phyloP scores from a whole-genome alignment of 1,284 basidiomycete species.

The Ustilago vetiveriae region DNA sequence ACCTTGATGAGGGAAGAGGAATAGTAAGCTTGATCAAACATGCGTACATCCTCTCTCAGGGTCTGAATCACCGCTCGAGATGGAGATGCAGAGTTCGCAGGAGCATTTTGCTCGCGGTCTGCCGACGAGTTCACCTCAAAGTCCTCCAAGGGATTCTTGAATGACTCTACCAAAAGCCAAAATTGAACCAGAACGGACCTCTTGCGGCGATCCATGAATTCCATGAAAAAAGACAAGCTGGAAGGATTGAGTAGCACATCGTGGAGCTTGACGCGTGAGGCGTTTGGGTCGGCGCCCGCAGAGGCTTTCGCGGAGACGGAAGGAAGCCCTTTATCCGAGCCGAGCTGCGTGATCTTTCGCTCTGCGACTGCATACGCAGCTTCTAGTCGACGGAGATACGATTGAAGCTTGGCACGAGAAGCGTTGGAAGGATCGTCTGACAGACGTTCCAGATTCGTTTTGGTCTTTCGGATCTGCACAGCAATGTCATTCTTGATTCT shows the following conservation, averaged over 20 bases:
- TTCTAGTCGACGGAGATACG: constrained; percentile 86
- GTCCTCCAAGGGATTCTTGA: constrained; percentile 90
- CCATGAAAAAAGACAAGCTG: constrained; percentile 93
- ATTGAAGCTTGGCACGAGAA: constrained; percentile 64
- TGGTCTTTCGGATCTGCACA: constrained; percentile 53
- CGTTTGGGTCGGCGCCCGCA: constrained; percentile 37
- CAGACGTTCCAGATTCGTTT: constrained; percentile 35
- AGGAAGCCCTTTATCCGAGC: constrained; percentile 63
- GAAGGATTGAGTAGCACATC: constrained; percentile 85
- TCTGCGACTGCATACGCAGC: constrained; percentile 86
- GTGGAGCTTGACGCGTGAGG: constrained; percentile 36
- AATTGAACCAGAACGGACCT: constrained; percentile 89
- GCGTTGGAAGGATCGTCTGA: constrained; percentile 22
- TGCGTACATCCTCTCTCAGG: constrained; percentile 81
- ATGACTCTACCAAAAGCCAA: constrained; percentile 95
- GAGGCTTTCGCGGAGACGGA: constrained; percentile 31
- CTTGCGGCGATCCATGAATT: constrained; percentile 91
- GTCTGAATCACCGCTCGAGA: constrained; percentile 69
- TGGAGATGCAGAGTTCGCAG: constrained; percentile 18
- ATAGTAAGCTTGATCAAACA: constrained; percentile 88
- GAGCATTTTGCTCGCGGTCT: constrained; percentile 68
- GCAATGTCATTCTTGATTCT: constrained; percentile 51
- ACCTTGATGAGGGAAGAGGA: constrained; percentile 73
- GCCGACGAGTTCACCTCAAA: constrained; percentile 67
- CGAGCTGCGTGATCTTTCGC: constrained; percentile 80